Base-by-base conservation (phyloP, 805 yeast species). In the Candida berthetii region DNA sequence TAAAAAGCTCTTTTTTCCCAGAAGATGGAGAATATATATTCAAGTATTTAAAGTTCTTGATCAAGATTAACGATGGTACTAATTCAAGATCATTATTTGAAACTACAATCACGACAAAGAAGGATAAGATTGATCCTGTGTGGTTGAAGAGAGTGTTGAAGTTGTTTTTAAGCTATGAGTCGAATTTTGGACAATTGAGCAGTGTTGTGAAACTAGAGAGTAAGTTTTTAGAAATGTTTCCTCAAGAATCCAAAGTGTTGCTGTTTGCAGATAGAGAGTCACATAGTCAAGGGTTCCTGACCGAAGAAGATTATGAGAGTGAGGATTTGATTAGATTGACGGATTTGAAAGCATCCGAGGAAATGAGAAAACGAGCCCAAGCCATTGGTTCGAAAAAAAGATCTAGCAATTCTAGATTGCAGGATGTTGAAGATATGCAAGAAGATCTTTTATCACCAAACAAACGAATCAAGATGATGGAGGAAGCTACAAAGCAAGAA, bases 61-160 rank as follows among this genome's bases (percentile, higher is more conserved):
- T 88, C 17, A 65, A 72, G 45, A 69, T 75, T 22, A 83, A 82
- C 55, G 90, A 80, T 64, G 64, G 84, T 54, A 72, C 78, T 4
- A 73, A 85, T 53, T 85, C 89, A 15, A 82, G 91, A 50, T 85
- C 88, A 8, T 69, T 88, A 31, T 83, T 91, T 57, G 98, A 93
- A 60, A 73, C 84, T 3, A 79, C 89, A 0, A 69, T 84, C 9
- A 76, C 82, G 9, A 78, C 74, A 37, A 51, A 49, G 40, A 50
- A 41, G 27, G 49, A 47, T 19, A 58, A 54, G 31, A 40, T 60
- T 22, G 51, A 55, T 18, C 35, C 53, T 4, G 58, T 56, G 7
- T 65, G 68, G 40, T 53, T 78, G 46, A 65, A 71, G 40, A 64
- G 63, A 32, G 64, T 84, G 31, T 79, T 72, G 51, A 75, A 75